Percentiles rank a stretch among this genome's conserved stretches.
phyloP scores from a whole-genome alignment of 805 yeast species.

The Cyberlindnera saturnus region DNA sequence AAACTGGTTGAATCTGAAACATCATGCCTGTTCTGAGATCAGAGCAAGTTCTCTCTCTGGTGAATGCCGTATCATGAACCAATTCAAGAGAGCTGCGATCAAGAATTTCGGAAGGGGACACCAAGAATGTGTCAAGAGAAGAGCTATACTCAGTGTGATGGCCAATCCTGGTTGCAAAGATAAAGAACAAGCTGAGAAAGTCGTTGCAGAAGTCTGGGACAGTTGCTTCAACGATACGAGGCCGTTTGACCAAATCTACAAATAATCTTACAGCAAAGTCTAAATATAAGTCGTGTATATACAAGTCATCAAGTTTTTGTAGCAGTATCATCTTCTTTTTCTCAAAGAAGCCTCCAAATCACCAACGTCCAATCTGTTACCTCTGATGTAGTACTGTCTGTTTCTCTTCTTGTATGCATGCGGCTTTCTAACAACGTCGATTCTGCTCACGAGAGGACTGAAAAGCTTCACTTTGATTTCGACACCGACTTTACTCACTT shows the following conservation, averaged over 20 bases:
- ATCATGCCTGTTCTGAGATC: slow-evolving; percentile 96
- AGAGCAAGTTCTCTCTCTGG: slow-evolving; percentile 92
- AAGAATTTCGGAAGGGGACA: slow-evolving; percentile 68
- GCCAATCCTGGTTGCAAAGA: slow-evolving; percentile 81
- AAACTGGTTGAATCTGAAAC: slow-evolving; percentile 77
- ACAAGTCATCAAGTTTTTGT: neutral
- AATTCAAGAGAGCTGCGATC: slow-evolving; percentile 45
- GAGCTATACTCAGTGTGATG: slow-evolving; percentile 78
- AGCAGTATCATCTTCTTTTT: slow-evolving; percentile 13
- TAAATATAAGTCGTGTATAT: neutral
- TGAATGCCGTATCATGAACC: slow-evolving; percentile 88
- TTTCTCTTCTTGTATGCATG: slow-evolving; percentile 66
- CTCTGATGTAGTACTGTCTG: slow-evolving; percentile 88
- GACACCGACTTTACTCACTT: slow-evolving; percentile 75
- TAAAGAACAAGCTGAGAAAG: slow-evolving; percentile 66
- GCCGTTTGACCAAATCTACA: slow-evolving; percentile 91
- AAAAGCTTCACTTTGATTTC: slow-evolving; percentile 77
- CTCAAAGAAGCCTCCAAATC: slow-evolving; percentile 49
- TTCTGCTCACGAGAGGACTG: slow-evolving; percentile 69
- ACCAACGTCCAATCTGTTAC: slow-evolving; percentile 67
- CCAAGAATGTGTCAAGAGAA: slow-evolving; percentile 83
- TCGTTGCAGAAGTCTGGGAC: slow-evolving; percentile 84
- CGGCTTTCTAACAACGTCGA: slow-evolving; percentile 77
- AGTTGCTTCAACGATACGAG: slow-evolving; percentile 92
- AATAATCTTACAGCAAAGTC: slow-evolving; percentile 1